These are phyloP conservation scores for Leptographium wingfieldii DNA, from an alignment of 2,329 filamentous ascomycete genomes.

Conservation along the genomic window DNA sequence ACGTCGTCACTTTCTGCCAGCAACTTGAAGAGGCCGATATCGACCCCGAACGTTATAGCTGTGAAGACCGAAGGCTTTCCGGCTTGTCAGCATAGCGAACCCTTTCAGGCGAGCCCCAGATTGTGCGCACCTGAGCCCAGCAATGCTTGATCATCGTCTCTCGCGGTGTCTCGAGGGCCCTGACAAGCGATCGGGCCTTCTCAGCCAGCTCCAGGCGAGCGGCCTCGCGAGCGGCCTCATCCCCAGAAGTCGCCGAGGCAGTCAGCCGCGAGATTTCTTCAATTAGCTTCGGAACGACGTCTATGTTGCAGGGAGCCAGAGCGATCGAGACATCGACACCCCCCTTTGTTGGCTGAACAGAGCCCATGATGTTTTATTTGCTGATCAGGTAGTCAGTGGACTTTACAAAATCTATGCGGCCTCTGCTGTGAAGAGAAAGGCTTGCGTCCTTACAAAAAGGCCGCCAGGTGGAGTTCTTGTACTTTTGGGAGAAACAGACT, in stretches of 20 bases:
- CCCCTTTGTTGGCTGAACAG: not conserved
- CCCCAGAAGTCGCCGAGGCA: not conserved
- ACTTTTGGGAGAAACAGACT: not conserved
- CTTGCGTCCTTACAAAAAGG: not conserved
- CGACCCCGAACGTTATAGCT: conserved; percentile 16
- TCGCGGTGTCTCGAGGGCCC: conserved; percentile 30
- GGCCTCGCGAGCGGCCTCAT: conserved; percentile 9
- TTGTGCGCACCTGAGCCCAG: conserved; percentile 27
- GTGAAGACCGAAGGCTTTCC: not conserved
- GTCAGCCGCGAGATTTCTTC: conserved; percentile 4
- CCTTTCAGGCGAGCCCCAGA: not conserved
- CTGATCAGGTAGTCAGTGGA: not conserved
- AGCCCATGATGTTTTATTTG: not conserved
- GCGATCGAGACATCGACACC: conserved; percentile 5
- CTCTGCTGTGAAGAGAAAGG: not conserved
- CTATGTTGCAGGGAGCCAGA: conserved; percentile 7
- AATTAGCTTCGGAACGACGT: conserved; percentile 4
- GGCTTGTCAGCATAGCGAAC: not conserved
- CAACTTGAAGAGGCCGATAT: conserved; percentile 23
- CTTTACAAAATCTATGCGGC: not conserved
- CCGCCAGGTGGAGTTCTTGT: not conserved
- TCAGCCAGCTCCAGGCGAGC: conserved; percentile 20
- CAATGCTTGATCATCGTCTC: conserved; percentile 34
- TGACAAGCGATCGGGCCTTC: conserved; percentile 21
- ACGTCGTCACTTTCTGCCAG: conserved; percentile 20